Evolutionary conservation across 2,329 filamentous ascomycete species (phyloP), one percentile per base, ranked within the genome.

Genomic region (Scedosporium boydii): DNA sequence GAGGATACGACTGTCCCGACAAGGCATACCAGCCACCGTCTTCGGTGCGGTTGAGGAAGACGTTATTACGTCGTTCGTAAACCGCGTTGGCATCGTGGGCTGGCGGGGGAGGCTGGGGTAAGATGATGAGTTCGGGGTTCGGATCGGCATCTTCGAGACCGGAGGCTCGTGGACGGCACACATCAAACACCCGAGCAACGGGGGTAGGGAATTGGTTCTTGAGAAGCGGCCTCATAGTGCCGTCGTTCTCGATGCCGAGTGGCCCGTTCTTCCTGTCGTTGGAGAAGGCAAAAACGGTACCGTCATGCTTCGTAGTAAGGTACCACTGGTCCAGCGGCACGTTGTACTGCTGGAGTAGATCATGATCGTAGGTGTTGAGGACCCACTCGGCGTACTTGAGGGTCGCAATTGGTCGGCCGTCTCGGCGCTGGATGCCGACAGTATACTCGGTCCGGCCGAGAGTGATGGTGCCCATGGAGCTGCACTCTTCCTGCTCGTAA

Each of bases 321-420:
- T 98, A 97, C 65, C 89, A 89, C 67, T 90, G 87, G 72, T 98
- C 93, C 71, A 93, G 87, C 16, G 61, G 56, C 44, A 61, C 58
- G 42, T 63, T 56, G 70, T 98, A 95, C 70, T 98, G 91, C 59
- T 84, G 84, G 69, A 91, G 87, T 6, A 99, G 84, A 71, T 99
- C 95, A 66, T 85, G 85, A 73, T 99, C 93, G 64, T 87, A 90
- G 64, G 89, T 96, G 74, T 99, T 99, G 14, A 93, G 90, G 0
- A 87, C 87, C 95, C 95, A 99, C 73, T 99, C 95, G 10, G 91
- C 89, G 71, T 96, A 99, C 67, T 87, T 93, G 67, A 99, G 84
- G 0, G 91, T 96, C 69, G 92, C 96, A 65, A 99, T 88, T 6
- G 86, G 84, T 64, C 88, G 84, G 1, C 88, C 87, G 67, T 89